These are phyloP conservation scores for Beauveria pseudobassiana DNA, from an alignment of 2,329 filamentous ascomycete species.

Conservation along the genomic window DNA sequence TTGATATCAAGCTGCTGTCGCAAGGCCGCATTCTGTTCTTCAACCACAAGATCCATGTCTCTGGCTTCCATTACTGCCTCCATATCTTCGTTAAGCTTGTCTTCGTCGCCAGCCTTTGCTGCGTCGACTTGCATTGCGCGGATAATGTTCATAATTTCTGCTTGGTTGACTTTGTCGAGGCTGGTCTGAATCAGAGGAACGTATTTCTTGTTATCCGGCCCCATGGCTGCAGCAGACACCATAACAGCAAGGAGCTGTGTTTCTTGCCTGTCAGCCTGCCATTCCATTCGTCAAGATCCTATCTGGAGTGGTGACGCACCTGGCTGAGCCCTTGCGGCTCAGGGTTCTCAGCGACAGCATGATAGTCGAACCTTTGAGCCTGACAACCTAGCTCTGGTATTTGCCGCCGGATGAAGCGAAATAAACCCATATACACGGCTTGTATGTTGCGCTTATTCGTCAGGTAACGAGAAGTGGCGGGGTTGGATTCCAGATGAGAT, in stretches of 20 bases:
- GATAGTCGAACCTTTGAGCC: slow-evolving; percentile 47
- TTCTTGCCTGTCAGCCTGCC: slow-evolving; percentile 21
- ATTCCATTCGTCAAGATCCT: background rate
- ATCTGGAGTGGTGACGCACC: slow-evolving; percentile 21
- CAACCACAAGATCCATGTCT: slow-evolving; percentile 48
- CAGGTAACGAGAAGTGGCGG: slow-evolving; percentile 35
- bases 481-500: slow-evolving; percentile 41
- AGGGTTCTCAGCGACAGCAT: slow-evolving; percentile 49
- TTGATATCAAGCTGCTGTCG: slow-evolving; percentile 44
- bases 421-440: slow-evolving; percentile 45
- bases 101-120: slow-evolving; percentile 27
- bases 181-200: slow-evolving; percentile 37
- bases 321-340: slow-evolving; percentile 47
- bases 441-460: slow-evolving; percentile 46
- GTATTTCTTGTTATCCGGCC: slow-evolving; percentile 48
- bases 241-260: slow-evolving; percentile 55
- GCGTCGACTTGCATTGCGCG: slow-evolving; percentile 33
- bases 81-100: slow-evolving; percentile 32
- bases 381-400: slow-evolving; percentile 45
- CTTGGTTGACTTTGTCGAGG: slow-evolving; percentile 35
- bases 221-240: slow-evolving; percentile 52
- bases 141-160: slow-evolving; percentile 38
- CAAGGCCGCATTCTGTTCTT: slow-evolving; percentile 46
- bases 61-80: slow-evolving; percentile 35
- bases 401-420: slow-evolving; percentile 47